These are phyloP conservation scores for Saccharomycopsis capsularis DNA, from an alignment of 805 yeast species.

Conservation along the genomic window DNA sequence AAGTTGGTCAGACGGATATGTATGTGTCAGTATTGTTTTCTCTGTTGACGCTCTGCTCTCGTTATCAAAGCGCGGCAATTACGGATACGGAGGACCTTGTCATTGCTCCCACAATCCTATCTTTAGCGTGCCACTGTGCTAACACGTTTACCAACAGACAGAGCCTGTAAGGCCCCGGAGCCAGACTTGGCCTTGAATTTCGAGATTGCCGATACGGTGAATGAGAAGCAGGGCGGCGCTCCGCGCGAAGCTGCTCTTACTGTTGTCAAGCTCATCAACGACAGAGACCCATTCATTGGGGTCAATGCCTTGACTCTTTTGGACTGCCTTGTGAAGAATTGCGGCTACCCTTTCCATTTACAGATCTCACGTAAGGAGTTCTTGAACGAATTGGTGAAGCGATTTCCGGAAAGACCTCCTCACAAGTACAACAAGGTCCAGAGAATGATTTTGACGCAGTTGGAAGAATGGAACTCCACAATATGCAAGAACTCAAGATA, in stretches of 20 bases:
- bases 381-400: constrained; percentile 82
- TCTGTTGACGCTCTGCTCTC: no score
- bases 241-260: constrained; percentile 91
- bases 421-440: constrained; percentile 76
- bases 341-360: constrained; percentile 95
- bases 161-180: constrained; percentile 81
- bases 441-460: constrained; percentile 74
- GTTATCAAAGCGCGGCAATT: no score
- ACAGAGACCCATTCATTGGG: constrained; percentile 75
- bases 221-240: constrained; percentile 85
- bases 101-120: no score
- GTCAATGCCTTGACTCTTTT: constrained; percentile 74
- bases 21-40: no score
- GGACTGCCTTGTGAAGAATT: constrained; percentile 91
- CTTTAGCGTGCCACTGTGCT: no score
- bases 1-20: constrained; percentile 26
- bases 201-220: constrained; percentile 89
- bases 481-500: constrained; percentile 84
- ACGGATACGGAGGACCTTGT: no score
- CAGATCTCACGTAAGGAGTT: constrained; percentile 95
- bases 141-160: no score
- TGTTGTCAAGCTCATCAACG: constrained; percentile 74
- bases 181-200: constrained; percentile 85
- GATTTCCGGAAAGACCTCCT: constrained; percentile 95
- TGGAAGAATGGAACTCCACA: constrained; percentile 97